A percentile compares a stretch with the other conserved stretches of the same genome.
Conservation (phyloP, 176 grass and related monocot species). For the Canna indica region DNA sequence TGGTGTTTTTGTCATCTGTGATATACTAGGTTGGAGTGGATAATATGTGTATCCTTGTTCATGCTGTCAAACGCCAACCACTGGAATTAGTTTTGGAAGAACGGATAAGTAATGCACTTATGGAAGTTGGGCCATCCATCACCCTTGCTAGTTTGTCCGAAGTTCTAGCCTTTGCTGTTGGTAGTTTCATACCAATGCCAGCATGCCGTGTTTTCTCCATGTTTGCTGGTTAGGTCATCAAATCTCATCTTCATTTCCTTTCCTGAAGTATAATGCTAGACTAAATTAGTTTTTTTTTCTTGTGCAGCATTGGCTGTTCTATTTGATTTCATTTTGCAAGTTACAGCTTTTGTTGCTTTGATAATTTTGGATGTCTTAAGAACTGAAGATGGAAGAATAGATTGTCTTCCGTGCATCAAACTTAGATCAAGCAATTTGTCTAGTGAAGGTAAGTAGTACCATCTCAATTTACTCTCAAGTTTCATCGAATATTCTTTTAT, state of each 20-base stretch:
- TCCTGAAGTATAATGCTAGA: conserved; percentile 7
- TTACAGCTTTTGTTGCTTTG: conserved; percentile 81
- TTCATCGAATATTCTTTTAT: not conserved
- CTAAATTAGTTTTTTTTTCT: conserved; percentile 2
- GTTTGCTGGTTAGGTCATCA: conserved; percentile 78
- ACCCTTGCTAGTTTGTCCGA: conserved; percentile 89
- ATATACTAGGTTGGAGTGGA: conserved; percentile 67
- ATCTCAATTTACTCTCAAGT: no score
- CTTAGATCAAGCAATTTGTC: conserved; percentile 20
- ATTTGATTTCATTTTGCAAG: conserved; percentile 92
- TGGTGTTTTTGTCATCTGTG: conserved; percentile 5
- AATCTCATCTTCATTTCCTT: not conserved
- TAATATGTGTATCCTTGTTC: conserved; percentile 99
- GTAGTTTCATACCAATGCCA: conserved; percentile 87
- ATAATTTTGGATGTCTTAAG: conserved; percentile 87
- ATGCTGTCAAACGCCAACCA: conserved; percentile 84
- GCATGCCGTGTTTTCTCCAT: conserved; percentile 92
- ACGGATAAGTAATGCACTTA: conserved; percentile 59
- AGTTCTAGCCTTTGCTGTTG: conserved; percentile 83
- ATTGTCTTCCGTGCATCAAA: conserved; percentile 79
- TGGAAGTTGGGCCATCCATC: conserved; percentile 97
- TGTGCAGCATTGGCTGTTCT: conserved; percentile 92
- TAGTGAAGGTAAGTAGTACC: conserved; percentile 43
- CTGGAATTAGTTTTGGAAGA: conserved; percentile 51
- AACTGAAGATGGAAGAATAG: conserved; percentile 67